A percentile compares a stretch with the other conserved stretches of the same genome.
Conservation (phyloP, 176 grass and related monocot genomes). For the Urochloa ruziziensis region DNA sequence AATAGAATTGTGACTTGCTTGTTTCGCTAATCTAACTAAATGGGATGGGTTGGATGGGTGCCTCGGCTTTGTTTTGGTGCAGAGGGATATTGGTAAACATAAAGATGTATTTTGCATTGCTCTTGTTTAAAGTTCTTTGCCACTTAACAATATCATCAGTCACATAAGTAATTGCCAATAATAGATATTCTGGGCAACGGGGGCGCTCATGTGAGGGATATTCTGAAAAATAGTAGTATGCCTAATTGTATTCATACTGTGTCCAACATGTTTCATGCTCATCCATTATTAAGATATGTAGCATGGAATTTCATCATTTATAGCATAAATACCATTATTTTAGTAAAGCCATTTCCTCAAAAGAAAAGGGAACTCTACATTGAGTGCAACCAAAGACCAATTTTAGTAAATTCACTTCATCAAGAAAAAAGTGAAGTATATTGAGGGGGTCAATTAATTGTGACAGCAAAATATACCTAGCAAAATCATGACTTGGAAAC, state of each 20-base stretch:
- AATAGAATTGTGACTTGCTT: background rate
- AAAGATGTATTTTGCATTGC: background rate
- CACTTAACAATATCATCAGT: background rate
- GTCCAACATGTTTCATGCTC: background rate
- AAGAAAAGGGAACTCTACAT: background rate
- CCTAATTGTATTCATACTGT: background rate
- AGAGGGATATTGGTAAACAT: background rate
- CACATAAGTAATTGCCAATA: background rate
- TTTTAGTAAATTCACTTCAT: background rate
- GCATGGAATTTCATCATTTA: background rate
- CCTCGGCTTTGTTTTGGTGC: background rate
- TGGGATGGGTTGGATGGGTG: background rate
- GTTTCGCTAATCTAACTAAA: constrained; percentile 4
- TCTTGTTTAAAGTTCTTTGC: background rate
- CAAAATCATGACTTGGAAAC: background rate
- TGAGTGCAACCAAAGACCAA: background rate
- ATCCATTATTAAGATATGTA: background rate
- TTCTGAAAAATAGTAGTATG: background rate
- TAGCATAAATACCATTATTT: background rate
- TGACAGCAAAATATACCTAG: background rate
- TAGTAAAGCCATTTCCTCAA: background rate
- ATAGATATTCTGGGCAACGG: background rate
- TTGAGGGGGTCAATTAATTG: background rate
- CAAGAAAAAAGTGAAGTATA: background rate
- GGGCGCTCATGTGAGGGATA: background rate